Conservation (phyloP, 2,329 filamentous ascomycete genomes). For the Dactylellina cionopaga region DNA sequence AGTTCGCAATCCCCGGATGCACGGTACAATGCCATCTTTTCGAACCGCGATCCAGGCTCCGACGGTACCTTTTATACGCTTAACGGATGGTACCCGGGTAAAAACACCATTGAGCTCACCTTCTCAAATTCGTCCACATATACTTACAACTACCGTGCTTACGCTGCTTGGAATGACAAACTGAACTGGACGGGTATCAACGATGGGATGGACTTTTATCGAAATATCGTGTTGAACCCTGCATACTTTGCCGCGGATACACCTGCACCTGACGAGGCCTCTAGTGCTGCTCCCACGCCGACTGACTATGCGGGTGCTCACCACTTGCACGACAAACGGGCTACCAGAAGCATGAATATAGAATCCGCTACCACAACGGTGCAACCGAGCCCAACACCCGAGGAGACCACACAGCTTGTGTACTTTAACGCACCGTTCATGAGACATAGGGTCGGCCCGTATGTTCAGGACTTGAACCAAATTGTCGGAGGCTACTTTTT, state of each 20-base stretch:
- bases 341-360: background rate
- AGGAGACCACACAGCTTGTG: slow-evolving; percentile 1
- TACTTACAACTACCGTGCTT: slow-evolving; percentile 27
- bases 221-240: slow-evolving; percentile 33
- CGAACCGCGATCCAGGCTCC: slow-evolving; percentile 40
- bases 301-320: background rate
- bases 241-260: slow-evolving; percentile 8
- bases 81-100: slow-evolving; percentile 45
- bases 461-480: slow-evolving; percentile 37
- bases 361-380: background rate
- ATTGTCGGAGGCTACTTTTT: slow-evolving; percentile 42
- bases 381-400: background rate
- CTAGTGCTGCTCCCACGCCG: background rate
- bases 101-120: slow-evolving; percentile 38
- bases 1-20: slow-evolving; percentile 48
- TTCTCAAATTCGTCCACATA: slow-evolving; percentile 35
- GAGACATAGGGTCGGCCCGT: slow-evolving; percentile 34
- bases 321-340: slow-evolving; percentile 13
- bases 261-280: background rate
- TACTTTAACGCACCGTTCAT: slow-evolving; percentile 44
- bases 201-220: slow-evolving; percentile 36
- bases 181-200: slow-evolving; percentile 45
- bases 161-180: slow-evolving; percentile 16
- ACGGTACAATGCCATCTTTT: slow-evolving; percentile 42
- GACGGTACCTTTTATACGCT: slow-evolving; percentile 29